Evolutionary conservation across 1,284 basidiomycete genomes (phyloP), one percentile per base, ranked within the genome.

Genomic region (Exobasidium rhododendri): DNA sequence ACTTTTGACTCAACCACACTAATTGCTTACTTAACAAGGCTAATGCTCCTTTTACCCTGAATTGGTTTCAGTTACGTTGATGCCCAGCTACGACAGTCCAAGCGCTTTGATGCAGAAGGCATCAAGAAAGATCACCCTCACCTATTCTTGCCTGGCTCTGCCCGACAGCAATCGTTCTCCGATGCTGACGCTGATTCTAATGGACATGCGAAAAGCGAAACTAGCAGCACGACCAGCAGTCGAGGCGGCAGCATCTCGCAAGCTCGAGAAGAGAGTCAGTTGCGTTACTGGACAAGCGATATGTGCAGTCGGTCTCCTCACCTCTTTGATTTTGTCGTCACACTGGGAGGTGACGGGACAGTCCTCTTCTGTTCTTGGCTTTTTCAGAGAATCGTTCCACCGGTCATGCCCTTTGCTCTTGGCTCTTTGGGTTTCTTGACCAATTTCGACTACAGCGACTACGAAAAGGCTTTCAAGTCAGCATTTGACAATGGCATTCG

Each of bases 311-410:
- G 86, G 59, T 90, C 87, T 62, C 90, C 96, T 0, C 90, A 98
- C 77, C 84, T 97, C 6, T 98, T 99, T 76, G 96, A 99, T 81
- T 96, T 99, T 79, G 96, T 98, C 64, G 85, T 98, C 56, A 98
- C 96, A n/a, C 67, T 79, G 63, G 96, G 96, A 50, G 96, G 96
- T 17, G 96, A 99, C 79, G 96, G 96, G 11, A 99, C 96, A 0
- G 94, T 98, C 0, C 85, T 99, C 22, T 98, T 97, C 83, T 97
- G 96, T 4, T 98, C 96, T 3, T 98, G 96, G 96, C 84, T 99
- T 35, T 99, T 99, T 84, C 96, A 98, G 80, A 87, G 88, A 67
- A 92, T 97, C 75, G 96, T 98, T 11, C 96, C 96, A 11, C 96
- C 96, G 4, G 92, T 98, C 43, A 86, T 99, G 28, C 89, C 96